Conservation (phyloP, 1,139 yeast genomes). For the Saccharomyces hybrid region DNA sequence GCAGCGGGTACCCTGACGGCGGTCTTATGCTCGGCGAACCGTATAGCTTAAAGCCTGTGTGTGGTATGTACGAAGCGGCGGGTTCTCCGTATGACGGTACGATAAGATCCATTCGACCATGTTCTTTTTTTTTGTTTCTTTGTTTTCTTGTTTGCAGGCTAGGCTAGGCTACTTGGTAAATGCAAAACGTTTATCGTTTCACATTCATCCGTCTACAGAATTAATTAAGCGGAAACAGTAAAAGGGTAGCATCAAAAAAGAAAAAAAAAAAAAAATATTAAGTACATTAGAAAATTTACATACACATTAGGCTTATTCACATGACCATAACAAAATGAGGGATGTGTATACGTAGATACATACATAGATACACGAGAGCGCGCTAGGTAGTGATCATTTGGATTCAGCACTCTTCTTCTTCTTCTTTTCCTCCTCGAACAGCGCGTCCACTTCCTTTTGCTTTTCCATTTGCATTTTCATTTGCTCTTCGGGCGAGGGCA, state of each 20-base stretch:
- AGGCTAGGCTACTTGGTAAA: too few species aligned
- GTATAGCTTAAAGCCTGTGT: neutral
- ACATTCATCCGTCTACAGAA: too few species aligned
- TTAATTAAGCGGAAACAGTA: too few species aligned
- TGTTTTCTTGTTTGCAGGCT: too few species aligned
- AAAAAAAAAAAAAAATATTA: too few species aligned
- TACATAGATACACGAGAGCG: neutral
- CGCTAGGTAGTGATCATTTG: neutral
- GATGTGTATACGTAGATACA: neutral
- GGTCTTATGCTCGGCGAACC: neutral
- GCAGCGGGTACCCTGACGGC: neutral
- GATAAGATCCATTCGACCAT: neutral
- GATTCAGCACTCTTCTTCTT: conserved; percentile 6
- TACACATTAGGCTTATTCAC: neutral
- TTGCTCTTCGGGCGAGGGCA: conserved; percentile 80
- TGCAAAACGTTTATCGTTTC: too few species aligned
- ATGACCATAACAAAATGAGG: neutral
- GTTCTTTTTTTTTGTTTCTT: neutral
- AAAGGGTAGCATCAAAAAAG: too few species aligned
- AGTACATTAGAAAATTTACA: neutral
- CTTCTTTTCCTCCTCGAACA: conserved; percentile 28
- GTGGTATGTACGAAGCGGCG: neutral
- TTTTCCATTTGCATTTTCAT: conserved; percentile 54
- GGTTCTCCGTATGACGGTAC: neutral
- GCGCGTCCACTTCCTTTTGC: conserved; percentile 38